phyloP scores from a whole-genome alignment of 1,139 yeast genomes.

The Pneumocystis sp. region DNA sequence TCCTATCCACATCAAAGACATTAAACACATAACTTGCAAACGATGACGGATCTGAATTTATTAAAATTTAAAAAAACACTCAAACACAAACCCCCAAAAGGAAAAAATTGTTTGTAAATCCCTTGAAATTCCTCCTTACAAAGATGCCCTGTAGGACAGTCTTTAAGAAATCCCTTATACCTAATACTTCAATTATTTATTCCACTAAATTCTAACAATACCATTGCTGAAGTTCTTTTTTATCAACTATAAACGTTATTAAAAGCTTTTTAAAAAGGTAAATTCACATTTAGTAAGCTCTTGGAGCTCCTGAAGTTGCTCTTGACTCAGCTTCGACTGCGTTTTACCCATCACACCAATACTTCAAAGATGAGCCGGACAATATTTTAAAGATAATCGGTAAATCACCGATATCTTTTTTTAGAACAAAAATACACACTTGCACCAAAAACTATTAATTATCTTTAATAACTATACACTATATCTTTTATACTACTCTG shows the following conservation, averaged over 20 bases:
- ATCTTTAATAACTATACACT: neutral
- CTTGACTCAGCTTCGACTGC: constrained; percentile 81
- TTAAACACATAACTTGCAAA: constrained; percentile 79
- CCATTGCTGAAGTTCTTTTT: constrained; percentile 94
- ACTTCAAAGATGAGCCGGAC: neutral
- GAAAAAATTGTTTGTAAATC: constrained; percentile 91
- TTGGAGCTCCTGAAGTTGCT: constrained; percentile 69
- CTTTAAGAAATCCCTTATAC: constrained; percentile 42
- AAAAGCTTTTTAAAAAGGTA: neutral
- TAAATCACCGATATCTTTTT: neutral
- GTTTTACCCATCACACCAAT: constrained; percentile 66
- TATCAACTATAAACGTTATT: constrained; percentile 35
- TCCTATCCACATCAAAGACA: constrained; percentile 72
- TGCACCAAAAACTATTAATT: neutral
- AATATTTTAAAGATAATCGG: neutral
- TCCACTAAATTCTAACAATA: constrained; percentile 41
- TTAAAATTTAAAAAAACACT: neutral
- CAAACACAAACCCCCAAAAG: constrained; percentile 46
- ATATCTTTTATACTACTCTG: neutral
- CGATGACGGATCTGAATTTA: constrained; percentile 53
- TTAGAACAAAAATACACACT: no score
- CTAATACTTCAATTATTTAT: neutral
- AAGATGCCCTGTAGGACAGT: constrained; percentile 83
- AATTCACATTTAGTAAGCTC: constrained; percentile 56
- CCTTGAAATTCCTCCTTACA: constrained; percentile 78